Evolutionary conservation across 768 basidiomycete genomes (phyloP).

Genomic region (Serpula lacrymans): DNA sequence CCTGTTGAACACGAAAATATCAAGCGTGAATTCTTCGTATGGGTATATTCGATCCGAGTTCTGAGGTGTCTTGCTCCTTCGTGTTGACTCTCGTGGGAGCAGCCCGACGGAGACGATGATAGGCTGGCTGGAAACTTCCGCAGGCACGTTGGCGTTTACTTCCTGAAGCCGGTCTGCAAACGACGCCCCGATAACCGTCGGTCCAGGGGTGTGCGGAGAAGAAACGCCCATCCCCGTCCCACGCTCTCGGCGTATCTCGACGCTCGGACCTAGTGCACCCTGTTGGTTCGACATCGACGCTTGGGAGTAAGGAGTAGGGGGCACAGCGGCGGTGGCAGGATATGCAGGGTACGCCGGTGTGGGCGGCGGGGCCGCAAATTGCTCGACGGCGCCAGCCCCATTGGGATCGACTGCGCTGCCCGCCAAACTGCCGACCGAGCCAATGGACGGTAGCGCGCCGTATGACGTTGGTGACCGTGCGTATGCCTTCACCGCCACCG

Average conservation of each 20-base stretch:
- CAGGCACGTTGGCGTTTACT: constrained; percentile 7
- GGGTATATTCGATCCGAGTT: constrained; percentile 60
- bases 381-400: constrained; percentile 10
- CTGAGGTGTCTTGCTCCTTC: constrained; percentile 12
- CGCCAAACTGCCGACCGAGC: constrained; percentile 20
- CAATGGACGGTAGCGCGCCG: constrained; percentile 32
- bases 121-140: constrained; percentile 44
- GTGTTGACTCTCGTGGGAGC: constrained; percentile 23
- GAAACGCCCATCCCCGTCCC: constrained; percentile 31
- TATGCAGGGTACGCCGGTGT: constrained; percentile 78
- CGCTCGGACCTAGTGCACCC: constrained; percentile 49
- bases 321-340: constrained; percentile 41
- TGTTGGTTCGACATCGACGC: constrained; percentile 50
- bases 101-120: constrained; percentile 71
- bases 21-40: constrained; percentile 71
- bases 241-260: constrained; percentile 67
- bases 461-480: constrained; percentile 26
- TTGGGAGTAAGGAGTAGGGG: constrained; percentile 55
- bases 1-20: constrained; percentile 87
- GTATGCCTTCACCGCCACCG: constrained; percentile 30
- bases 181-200: constrained; percentile 40
- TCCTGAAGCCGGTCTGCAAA: constrained; percentile 34
- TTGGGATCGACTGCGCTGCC: constrained; percentile 3
- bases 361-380: constrained; percentile 35
- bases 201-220: constrained; percentile 54